Evolutionary conservation across 768 basidiomycete species (phyloP).

Genomic region (Termitomyces sp.): DNA sequence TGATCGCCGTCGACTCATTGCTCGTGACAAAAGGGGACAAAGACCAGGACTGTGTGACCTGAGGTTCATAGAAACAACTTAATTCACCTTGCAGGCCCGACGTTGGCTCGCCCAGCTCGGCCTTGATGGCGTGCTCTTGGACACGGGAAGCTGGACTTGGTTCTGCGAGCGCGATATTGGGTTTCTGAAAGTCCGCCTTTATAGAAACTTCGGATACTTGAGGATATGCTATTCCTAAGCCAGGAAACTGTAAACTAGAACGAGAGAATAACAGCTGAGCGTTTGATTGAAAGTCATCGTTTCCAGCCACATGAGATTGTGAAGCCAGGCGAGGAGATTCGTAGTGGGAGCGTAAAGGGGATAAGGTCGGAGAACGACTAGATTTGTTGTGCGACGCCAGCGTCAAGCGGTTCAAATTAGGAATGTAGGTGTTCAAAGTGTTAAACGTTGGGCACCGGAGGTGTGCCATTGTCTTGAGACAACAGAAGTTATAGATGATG

Average conservation of each 20-base stretch:
- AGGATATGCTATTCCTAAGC: conserved; percentile 11
- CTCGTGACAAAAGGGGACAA: not conserved
- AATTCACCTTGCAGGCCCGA: conserved; percentile 14
- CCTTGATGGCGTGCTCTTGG: not conserved
- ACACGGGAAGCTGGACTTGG: not conserved
- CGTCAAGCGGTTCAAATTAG: conserved; percentile 16
- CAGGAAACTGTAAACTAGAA: conserved; percentile 19
- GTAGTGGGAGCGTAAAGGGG: conserved; percentile 17
- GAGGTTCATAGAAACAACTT: conserved; percentile 8
- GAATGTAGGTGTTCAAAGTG: conserved; percentile 9
- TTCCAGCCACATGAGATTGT: conserved; percentile 13
- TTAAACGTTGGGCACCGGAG: conserved; percentile 9
- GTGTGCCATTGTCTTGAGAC: conserved; percentile 9
- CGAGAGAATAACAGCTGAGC: conserved; percentile 15
- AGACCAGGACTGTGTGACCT: conserved; percentile 11
- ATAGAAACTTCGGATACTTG: not conserved
- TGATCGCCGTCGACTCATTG: not conserved
- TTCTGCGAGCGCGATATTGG: not conserved
- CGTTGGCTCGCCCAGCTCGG: conserved; percentile 5
- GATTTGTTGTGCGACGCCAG: conserved; percentile 24
- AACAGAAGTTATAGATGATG: not conserved
- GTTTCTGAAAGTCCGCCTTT: conserved; percentile 1
- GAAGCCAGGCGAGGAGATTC: conserved; percentile 6
- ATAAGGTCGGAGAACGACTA: conserved; percentile 19
- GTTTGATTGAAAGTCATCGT: conserved; percentile 33